These are phyloP conservation scores for Aspergillus awamori DNA, from an alignment of 2,329 filamentous ascomycete genomes.

Conservation along the genomic window DNA sequence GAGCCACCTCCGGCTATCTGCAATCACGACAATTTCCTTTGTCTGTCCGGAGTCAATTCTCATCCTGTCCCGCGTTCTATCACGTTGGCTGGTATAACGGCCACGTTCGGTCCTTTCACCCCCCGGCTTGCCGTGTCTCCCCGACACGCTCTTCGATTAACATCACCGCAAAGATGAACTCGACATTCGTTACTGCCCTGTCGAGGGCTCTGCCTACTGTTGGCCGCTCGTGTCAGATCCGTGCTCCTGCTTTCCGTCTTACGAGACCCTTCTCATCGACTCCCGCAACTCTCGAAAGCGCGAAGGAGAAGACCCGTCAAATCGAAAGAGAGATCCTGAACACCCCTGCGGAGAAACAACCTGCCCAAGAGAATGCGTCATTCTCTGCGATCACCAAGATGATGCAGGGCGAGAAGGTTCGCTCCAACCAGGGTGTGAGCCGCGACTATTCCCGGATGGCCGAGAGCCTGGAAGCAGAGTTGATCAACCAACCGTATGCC, in stretches of 20 bases:
- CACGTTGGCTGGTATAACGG: background rate
- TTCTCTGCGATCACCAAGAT: conserved; percentile 35
- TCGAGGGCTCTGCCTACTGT: conserved; percentile 37
- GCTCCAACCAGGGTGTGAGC: conserved; percentile 22
- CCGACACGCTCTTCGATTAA: conserved; percentile 5
- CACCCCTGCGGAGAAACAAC: conserved; percentile 18
- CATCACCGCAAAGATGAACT: conserved; percentile 33
- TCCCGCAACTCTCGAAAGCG: conserved; percentile 22
- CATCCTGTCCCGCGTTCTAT: background rate
- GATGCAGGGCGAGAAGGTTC: conserved; percentile 32
- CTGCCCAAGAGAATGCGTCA: conserved; percentile 27
- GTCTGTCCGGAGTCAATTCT: background rate
- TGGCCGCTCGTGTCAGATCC: conserved; percentile 32
- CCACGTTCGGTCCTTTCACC: background rate
- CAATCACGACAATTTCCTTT: background rate
- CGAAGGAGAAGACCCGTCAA: conserved; percentile 24
- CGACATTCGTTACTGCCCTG: conserved; percentile 35
- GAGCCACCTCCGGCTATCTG: background rate
- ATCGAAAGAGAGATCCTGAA: conserved; percentile 36
- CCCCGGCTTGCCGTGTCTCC: background rate
- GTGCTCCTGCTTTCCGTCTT: conserved; percentile 24
- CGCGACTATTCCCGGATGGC: conserved; percentile 36
- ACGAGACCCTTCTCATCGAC: conserved; percentile 40
- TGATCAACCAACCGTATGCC: conserved; percentile 40
- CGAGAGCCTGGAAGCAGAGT: conserved; percentile 38